Base-by-base conservation (phyloP, 257 asterid species). In the Asclepias syriaca region DNA sequence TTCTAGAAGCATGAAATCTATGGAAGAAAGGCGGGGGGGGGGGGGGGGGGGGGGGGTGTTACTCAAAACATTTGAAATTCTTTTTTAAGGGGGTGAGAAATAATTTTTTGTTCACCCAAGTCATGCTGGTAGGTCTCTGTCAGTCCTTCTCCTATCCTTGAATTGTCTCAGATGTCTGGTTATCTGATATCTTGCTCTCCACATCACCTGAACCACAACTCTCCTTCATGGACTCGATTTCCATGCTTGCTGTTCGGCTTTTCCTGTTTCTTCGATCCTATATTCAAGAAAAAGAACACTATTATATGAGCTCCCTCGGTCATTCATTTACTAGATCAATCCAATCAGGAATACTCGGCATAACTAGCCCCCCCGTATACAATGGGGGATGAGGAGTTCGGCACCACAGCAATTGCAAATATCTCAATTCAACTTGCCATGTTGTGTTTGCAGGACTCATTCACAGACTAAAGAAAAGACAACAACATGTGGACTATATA, bases 251-350 rank as follows among this genome's bases (percentile, higher is more conserved):
- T 16, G 97, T 84, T 75, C 88, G 77, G 81, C 88, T 91, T 76
- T 81, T 87, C 75, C 87, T 69, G 71, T 66, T 87, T 81, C 95
- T 84, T 46, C 96, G 93, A 60, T 92, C 96, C 96, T 92, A 85
- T 70, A 24, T 70, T 71, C 56, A 63, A 63, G 68, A 64, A 64
- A 39, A 37, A 24, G 27, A 67, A 56, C 49, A 48, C 51, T 63
- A 5, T 6, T 8, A 16, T 22, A 67, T 29, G 53, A 48, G n/a
- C 18, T 27, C n/a, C 40, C 50, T 57, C 34, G 29, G 45, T 74
- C 6, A 34, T 55, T 56, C 39, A 18, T 48, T 45, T n/a, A 65
- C 15, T 56, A 39, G 57, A 50, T 27, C 43, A 50, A 29, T 29
- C 39, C 4, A 34, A 46, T 50, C 46, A 27, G 75, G 50, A 13